A percentile compares a stretch with the other conserved stretches of the same genome.
These are phyloP conservation scores for Xylaria flabelliformis DNA, from an alignment of 495 filamentous ascomycete genomes.

Conservation along the genomic window DNA sequence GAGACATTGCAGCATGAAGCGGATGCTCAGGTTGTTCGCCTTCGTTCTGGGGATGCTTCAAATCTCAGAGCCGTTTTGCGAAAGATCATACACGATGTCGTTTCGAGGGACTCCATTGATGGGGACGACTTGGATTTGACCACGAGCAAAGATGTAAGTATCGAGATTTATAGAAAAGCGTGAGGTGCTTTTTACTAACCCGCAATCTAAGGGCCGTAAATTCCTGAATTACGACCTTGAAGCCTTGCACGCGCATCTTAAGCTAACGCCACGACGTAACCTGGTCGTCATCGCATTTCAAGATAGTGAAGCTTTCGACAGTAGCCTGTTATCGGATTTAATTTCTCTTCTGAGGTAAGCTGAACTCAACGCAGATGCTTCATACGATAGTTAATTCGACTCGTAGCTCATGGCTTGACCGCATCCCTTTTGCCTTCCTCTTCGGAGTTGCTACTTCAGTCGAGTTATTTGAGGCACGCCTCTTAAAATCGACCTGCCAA, in stretches of 20 bases:
- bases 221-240: slow-evolving; percentile 92
- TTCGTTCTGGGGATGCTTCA: slow-evolving; percentile 77
- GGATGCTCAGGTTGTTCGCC: slow-evolving; percentile 65
- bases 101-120: slow-evolving; percentile 48
- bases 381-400: not conserved
- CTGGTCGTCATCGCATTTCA: slow-evolving; percentile 80
- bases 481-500: slow-evolving; percentile 76
- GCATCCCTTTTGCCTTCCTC: slow-evolving; percentile 87
- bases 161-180: not conserved
- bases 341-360: slow-evolving; percentile 77
- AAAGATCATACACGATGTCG: slow-evolving; percentile 76
- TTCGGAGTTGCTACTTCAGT: slow-evolving; percentile 92
- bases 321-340: slow-evolving; percentile 75
- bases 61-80: slow-evolving; percentile 86
- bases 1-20: slow-evolving; percentile 56
- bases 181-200: not conserved
- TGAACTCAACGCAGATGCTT: not conserved
- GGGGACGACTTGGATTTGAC: slow-evolving; percentile 55
- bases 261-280: slow-evolving; percentile 59
- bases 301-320: slow-evolving; percentile 93
- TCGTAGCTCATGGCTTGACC: slow-evolving; percentile 78
- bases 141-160: slow-evolving; percentile 61
- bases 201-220: slow-evolving; percentile 62
- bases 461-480: slow-evolving; percentile 83
- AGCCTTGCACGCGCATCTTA: slow-evolving; percentile 70